Percentiles rank a stretch among this genome's conserved stretches.
Conservation (phyloP, 495 filamentous ascomycete species). For the Xeromyces bisporus region DNA sequence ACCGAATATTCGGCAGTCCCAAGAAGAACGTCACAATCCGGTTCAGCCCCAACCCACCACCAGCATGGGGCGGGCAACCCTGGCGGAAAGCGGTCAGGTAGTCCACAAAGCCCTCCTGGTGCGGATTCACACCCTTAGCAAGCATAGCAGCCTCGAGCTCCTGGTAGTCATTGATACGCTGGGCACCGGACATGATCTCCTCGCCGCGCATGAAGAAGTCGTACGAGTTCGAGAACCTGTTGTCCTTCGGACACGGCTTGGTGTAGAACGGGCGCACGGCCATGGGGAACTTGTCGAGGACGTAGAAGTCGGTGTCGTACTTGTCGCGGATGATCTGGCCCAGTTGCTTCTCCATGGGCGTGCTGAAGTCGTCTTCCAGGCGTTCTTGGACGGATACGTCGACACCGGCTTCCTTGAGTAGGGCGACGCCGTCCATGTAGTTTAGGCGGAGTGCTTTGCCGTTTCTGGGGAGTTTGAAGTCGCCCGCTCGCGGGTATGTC, state of each 20-base stretch:
- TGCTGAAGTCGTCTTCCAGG: constrained; percentile 48
- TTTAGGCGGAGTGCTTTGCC: constrained; percentile 69
- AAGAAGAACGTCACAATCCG: constrained; percentile 80
- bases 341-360: constrained; percentile 78
- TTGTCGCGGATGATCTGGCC: constrained; percentile 70
- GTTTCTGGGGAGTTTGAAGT: constrained; percentile 39
- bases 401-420: constrained; percentile 66
- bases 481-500: constrained; percentile 38
- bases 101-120: constrained; percentile 59
- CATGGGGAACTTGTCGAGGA: constrained; percentile 82
- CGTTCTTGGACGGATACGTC: constrained; percentile 62
- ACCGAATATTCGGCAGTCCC: constrained; percentile 62
- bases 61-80: constrained; percentile 67
- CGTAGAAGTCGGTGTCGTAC: constrained; percentile 81
- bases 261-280: constrained; percentile 78
- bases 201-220: constrained; percentile 92
- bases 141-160: constrained; percentile 52
- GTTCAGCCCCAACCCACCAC: constrained; percentile 77
- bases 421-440: constrained; percentile 68
- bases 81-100: constrained; percentile 69
- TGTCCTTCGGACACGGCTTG: constrained; percentile 52
- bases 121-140: constrained; percentile 56
- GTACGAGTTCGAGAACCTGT: constrained; percentile 63
- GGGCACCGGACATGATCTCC: constrained; percentile 75
- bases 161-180: constrained; percentile 62